phyloP scores from a whole-genome alignment of 2,329 filamentous ascomycete species.

The Fusarium algeriense region DNA sequence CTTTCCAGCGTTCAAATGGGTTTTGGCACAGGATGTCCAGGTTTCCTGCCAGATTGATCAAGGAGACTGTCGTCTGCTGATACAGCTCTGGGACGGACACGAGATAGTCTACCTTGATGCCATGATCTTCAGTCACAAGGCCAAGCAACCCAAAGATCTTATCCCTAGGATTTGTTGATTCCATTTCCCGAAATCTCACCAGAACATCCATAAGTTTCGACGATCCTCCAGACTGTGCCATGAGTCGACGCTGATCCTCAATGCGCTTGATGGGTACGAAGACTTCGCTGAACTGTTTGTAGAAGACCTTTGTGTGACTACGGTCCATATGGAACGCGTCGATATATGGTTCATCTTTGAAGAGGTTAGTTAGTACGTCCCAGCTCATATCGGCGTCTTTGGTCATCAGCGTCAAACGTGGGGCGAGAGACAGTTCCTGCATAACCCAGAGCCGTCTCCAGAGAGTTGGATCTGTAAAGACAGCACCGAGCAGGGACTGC shows the following conservation, averaged over 20 bases:
- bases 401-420: slow-evolving; percentile 5
- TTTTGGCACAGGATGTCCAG: slow-evolving; percentile 31
- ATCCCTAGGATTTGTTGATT: slow-evolving; percentile 17
- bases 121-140: slow-evolving; percentile 17
- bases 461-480: neutral
- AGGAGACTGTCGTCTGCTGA: neutral
- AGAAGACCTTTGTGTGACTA: neutral
- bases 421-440: slow-evolving; percentile 26
- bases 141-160: slow-evolving; percentile 22
- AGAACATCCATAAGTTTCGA: slow-evolving; percentile 21
- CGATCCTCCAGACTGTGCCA: rapidly evolving
- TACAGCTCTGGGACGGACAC: slow-evolving; percentile 1
- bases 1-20: slow-evolving; percentile 1
- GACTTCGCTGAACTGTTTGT: neutral
- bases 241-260: slow-evolving; percentile 12
- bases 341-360: slow-evolving; percentile 28
- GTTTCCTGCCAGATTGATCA: slow-evolving; percentile 18
- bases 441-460: slow-evolving; percentile 29
- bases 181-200: slow-evolving; percentile 1
- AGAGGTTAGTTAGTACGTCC: neutral
- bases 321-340: slow-evolving; percentile 20
- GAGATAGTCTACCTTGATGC: slow-evolving; percentile 13
- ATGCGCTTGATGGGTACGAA: slow-evolving; percentile 16
- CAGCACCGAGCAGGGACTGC: rapidly evolving
- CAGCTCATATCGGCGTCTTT: slow-evolving; percentile 4